Percentiles rank a stretch among this genome's conserved stretches.
Evolutionary conservation across 1,284 basidiomycete genomes (phyloP).

Genomic region (Lignosus rhinocerotis): DNA sequence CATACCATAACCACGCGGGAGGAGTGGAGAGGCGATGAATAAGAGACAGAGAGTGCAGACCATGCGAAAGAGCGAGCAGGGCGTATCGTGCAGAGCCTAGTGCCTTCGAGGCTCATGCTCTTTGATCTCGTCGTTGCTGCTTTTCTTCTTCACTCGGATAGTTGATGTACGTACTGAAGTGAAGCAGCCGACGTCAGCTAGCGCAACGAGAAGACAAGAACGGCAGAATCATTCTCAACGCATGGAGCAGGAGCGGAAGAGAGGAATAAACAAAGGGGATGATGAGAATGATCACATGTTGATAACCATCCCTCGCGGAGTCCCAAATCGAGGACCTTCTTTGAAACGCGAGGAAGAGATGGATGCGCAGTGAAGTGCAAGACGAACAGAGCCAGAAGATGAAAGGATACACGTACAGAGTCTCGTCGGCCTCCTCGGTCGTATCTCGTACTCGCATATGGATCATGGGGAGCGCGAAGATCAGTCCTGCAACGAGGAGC

Average conservation of each 20-base stretch:
- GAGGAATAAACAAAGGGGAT: neutral
- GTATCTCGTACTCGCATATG: slow-evolving; percentile 42
- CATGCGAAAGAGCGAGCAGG: neutral
- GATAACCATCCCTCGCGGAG: slow-evolving; percentile 2
- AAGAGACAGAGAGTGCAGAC: neutral
- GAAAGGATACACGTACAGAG: slow-evolving; percentile 23
- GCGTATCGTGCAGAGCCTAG: neutral
- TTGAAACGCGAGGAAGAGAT: neutral
- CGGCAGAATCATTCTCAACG: neutral
- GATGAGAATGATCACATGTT: neutral
- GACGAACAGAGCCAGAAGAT: neutral
- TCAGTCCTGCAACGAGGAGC: slow-evolving; percentile 41
- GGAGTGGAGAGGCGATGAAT: neutral
- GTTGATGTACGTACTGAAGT: slow-evolving; percentile 1
- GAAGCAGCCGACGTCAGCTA: neutral
- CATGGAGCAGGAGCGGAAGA: neutral
- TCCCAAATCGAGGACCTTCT: neutral
- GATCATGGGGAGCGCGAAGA: slow-evolving; percentile 49
- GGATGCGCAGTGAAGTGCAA: neutral
- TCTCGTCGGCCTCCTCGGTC: slow-evolving; percentile 34
- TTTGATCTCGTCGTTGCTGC: neutral
- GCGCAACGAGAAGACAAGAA: neutral
- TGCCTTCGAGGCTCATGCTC: neutral
- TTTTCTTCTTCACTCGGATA: slow-evolving; percentile 8
- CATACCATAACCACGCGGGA: neutral